phyloP scores from a whole-genome alignment of 2,329 filamentous ascomycete species.

The Xylariales sp. region DNA sequence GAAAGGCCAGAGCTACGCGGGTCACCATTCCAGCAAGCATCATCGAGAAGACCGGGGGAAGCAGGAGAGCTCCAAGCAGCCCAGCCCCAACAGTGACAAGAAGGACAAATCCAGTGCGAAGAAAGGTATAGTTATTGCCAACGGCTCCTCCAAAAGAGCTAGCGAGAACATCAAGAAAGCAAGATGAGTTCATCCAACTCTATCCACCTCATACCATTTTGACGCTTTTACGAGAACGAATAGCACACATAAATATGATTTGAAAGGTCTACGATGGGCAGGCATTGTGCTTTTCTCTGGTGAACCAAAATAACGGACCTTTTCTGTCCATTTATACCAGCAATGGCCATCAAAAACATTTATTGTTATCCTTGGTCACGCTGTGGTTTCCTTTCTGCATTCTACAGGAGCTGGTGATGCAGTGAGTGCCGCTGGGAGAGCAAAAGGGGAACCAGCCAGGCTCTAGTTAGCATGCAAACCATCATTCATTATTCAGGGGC shows the following conservation, averaged over 20 bases:
- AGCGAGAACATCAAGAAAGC: constrained; percentile 4
- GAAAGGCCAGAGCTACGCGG: neutral
- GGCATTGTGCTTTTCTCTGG: neutral
- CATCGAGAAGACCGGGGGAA: constrained; percentile 14
- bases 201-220: neutral
- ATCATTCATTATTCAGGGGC: no score
- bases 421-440: no score
- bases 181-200: neutral
- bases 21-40: constrained; percentile 3
- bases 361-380: no score
- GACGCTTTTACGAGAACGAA: no score
- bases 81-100: neutral
- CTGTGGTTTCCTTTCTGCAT: no score
- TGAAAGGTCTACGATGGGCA: neutral
- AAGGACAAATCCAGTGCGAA: constrained; percentile 7
- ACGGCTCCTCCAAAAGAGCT: constrained; percentile 7
- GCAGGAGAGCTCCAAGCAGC: constrained; percentile 15
- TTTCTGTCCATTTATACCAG: no score
- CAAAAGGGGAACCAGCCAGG: no score
- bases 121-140: constrained; percentile 8
- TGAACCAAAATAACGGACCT: no score
- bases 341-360: no score
- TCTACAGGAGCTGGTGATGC: no score
- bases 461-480: no score
- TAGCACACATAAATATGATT: no score